These are phyloP conservation scores for Syncephalastrum sp. DNA, from an alignment of 371 early-diverging fungal genomes.

Conservation along the genomic window DNA sequence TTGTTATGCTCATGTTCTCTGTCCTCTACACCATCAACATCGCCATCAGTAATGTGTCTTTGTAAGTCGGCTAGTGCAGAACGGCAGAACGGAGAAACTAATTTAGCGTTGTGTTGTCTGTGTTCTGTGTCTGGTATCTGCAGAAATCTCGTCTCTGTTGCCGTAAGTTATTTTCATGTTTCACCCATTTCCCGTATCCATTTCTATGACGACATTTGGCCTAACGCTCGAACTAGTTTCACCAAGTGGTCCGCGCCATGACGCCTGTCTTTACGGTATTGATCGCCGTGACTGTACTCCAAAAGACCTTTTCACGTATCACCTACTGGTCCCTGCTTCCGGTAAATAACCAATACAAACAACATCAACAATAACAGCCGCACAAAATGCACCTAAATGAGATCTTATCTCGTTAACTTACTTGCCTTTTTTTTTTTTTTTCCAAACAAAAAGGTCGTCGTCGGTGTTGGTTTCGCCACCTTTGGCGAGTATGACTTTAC, in stretches of 20 bases:
- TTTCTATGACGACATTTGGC: too few relatives aligned
- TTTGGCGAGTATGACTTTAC: conserved; percentile 82
- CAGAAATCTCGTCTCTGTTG: conserved; percentile 55
- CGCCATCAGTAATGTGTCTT: conserved; percentile 82
- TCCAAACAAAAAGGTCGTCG: conserved; percentile 51
- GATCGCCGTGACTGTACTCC: conserved; percentile 58
- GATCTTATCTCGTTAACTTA: neutral
- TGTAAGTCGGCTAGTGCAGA: conserved; percentile 46
- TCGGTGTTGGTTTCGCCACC: conserved; percentile 85
- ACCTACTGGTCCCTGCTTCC: conserved; percentile 67
- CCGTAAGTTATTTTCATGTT: conserved; percentile 28
- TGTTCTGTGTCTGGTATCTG: neutral
- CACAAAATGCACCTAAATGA: too few relatives aligned
- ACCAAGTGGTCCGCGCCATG: conserved; percentile 88
- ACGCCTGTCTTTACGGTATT: conserved; percentile 81
- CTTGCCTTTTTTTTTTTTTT: conserved; percentile 5
- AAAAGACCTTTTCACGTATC: conserved; percentile 56
- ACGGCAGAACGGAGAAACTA: conserved; percentile 2
- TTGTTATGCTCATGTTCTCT: conserved; percentile 77
- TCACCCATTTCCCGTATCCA: too few relatives aligned
- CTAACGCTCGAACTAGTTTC: conserved; percentile 43
- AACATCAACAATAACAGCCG: too few relatives aligned
- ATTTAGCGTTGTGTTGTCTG: conserved; percentile 1
- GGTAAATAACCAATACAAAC: conserved; percentile 29
- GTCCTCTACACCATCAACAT: conserved; percentile 89